Conservation (phyloP, 257 asterid species). For the Coffea eugenioides region DNA sequence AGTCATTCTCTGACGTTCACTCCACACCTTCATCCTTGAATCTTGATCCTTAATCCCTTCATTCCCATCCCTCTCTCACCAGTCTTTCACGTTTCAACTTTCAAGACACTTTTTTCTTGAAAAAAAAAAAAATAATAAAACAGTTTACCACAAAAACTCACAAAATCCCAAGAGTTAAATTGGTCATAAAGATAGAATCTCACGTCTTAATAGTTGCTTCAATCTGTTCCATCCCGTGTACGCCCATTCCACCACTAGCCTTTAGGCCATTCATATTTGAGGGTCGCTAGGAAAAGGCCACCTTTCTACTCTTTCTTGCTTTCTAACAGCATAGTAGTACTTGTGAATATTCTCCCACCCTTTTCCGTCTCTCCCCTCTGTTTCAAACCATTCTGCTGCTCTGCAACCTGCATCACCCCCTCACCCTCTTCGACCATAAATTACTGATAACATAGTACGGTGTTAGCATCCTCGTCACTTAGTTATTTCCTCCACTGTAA, state of each 20-base stretch:
- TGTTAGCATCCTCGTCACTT: background rate
- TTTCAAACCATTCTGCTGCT: slow-evolving; percentile 22
- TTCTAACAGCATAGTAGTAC: background rate
- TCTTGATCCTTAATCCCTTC: slow-evolving; percentile 20
- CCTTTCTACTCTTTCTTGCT: background rate
- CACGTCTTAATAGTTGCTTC: background rate
- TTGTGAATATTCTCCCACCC: slow-evolving; percentile 20
- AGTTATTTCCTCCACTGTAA: background rate
- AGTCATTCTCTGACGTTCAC: slow-evolving; percentile 22
- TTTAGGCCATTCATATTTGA: slow-evolving; percentile 10
- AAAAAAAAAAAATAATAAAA: too few species aligned
- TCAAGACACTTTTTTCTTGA: background rate
- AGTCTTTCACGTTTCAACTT: slow-evolving; percentile 20
- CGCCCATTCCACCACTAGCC: background rate
- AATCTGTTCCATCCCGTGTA: background rate
- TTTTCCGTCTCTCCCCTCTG: slow-evolving; percentile 10
- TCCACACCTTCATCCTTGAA: slow-evolving; percentile 26
- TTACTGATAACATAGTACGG: background rate
- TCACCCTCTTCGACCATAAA: too few species aligned
- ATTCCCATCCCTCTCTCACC: slow-evolving; percentile 27
- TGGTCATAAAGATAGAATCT: slow-evolving; percentile 3
- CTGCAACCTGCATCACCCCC: background rate
- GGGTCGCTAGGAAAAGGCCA: slow-evolving; percentile 3
- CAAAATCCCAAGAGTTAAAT: slow-evolving; percentile 6
- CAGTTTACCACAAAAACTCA: background rate